Conservation (phyloP, 306 rosid species). For the Comarum palustre region DNA sequence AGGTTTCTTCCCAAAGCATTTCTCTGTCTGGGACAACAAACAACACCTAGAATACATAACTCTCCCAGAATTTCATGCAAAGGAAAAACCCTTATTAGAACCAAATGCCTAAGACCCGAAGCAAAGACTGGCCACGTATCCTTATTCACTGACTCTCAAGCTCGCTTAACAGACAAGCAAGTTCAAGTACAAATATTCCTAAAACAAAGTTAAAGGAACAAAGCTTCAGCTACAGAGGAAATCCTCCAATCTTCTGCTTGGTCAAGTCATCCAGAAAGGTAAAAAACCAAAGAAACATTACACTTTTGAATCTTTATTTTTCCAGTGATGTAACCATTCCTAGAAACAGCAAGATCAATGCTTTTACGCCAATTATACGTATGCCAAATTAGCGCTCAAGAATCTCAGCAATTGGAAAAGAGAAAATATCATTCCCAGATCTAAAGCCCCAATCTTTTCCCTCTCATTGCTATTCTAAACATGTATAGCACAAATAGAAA, state of each 20-base stretch:
- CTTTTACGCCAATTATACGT: background rate
- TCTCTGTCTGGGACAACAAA: conserved; percentile 47
- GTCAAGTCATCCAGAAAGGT: conserved; percentile 38
- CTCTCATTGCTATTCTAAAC: conserved; percentile 4
- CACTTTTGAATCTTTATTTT: conserved; percentile 17
- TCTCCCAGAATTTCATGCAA: conserved; percentile 29
- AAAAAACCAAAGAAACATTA: conserved; percentile 2
- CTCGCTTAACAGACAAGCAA: conserved; percentile 75
- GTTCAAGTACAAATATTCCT: conserved; percentile 38
- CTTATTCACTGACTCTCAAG: conserved; percentile 33
- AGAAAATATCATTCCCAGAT: background rate
- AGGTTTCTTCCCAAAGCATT: conserved; percentile 55
- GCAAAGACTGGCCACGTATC: conserved; percentile 46
- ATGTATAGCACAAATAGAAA: conserved; percentile 14
- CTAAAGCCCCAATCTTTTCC: background rate
- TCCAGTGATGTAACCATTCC: conserved; percentile 28
- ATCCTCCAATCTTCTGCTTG: conserved; percentile 24
- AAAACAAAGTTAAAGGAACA: conserved; percentile 32
- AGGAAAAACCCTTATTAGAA: conserved; percentile 31
- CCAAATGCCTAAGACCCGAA: conserved; percentile 37
- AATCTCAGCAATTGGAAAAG: background rate
- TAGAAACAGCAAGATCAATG: conserved; percentile 22
- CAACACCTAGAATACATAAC: conserved; percentile 61
- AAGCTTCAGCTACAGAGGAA: conserved; percentile 28
- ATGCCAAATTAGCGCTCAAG: conserved; percentile 2